Percentiles rank a stretch among this genome's conserved stretches.
phyloP scores from a whole-genome alignment of 345 rosid genomes.

The Clausena lansium region DNA sequence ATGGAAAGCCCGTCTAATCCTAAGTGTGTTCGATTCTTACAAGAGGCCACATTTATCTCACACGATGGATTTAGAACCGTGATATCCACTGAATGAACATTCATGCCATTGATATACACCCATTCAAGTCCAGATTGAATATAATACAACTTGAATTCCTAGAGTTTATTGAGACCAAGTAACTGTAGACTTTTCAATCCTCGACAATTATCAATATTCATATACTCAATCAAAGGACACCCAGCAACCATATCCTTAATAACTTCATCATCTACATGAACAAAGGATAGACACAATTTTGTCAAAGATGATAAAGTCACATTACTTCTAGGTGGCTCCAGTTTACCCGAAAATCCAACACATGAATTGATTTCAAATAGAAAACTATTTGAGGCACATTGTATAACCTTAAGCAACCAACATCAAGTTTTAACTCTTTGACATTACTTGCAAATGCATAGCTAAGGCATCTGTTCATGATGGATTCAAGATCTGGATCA shows the following conservation, averaged over 20 bases:
- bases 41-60: neutral
- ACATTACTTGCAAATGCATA: neutral
- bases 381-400: neutral
- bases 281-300: neutral
- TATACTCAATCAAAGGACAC: conserved; percentile 1
- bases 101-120: neutral
- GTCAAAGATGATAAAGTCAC: neutral
- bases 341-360: neutral
- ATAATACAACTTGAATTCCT: neutral
- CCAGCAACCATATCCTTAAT: neutral
- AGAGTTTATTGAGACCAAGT: neutral
- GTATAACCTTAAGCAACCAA: neutral
- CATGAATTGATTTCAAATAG: neutral
- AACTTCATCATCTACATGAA: neutral
- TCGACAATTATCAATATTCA: neutral
- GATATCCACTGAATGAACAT: neutral
- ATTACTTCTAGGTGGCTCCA: neutral
- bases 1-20: neutral
- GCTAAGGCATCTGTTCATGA: too few species aligned
- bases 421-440: neutral
- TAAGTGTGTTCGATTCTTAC: neutral
- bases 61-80: neutral
- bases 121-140: neutral
- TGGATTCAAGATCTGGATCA: too few species aligned
- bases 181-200: neutral